These are phyloP conservation scores for Boletus speciosus DNA, from an alignment of 768 basidiomycete genomes.

Conservation along the genomic window DNA sequence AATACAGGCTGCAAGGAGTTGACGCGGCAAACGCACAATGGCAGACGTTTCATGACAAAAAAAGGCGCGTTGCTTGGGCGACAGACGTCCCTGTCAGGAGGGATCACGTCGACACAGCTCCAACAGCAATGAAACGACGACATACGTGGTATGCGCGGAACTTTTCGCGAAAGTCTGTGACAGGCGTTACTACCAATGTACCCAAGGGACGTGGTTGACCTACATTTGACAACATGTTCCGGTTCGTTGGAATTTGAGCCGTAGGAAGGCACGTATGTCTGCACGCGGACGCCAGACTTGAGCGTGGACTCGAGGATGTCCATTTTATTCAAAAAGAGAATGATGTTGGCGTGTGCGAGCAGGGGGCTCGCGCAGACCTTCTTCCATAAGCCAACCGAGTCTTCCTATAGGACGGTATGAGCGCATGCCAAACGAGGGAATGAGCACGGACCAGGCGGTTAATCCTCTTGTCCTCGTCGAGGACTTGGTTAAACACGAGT, in stretches of 20 bases:
- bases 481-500: conserved; percentile 66
- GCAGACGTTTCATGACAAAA: conserved; percentile 71
- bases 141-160: conserved; percentile 61
- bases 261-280: conserved; percentile 60
- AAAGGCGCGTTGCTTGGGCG: conserved; percentile 55
- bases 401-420: conserved; percentile 46
- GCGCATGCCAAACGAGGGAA: neutral
- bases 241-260: conserved; percentile 57
- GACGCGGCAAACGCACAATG: conserved; percentile 43
- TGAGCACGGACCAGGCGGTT: conserved; percentile 53
- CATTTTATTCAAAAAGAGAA: conserved; percentile 79
- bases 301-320: conserved; percentile 56
- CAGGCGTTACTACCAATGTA: neutral
- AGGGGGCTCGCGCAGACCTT: conserved; percentile 64
- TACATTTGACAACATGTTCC: conserved; percentile 59
- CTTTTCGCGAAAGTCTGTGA: conserved; percentile 65
- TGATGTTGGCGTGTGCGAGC: conserved; percentile 57
- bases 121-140: neutral
- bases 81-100: conserved; percentile 46
- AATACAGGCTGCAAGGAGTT: neutral
- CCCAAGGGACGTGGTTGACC: conserved; percentile 19
- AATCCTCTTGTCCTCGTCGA: conserved; percentile 63
- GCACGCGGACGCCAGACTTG: conserved; percentile 51
- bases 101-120: neutral
- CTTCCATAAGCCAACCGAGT: conserved; percentile 70